Evolutionary conservation across 345 rosid species (phyloP), one percentile per base, ranked within the genome.

Genomic region (Hibiscus syriacus): DNA sequence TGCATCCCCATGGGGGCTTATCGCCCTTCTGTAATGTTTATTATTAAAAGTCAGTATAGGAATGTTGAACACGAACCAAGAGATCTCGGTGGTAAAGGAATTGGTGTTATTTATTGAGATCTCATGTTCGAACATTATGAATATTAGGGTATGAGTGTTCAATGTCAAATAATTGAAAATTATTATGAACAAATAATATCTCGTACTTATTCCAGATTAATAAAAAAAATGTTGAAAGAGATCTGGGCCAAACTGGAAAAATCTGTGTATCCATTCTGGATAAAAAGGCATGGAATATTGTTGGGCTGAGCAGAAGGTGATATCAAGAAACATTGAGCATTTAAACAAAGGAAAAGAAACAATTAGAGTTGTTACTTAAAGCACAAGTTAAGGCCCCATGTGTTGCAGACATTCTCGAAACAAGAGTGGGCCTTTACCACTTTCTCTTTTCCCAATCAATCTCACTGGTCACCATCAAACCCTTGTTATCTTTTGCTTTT

Each of bases 401-500:
- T 58, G 73, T 76, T 30, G 5, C 17, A 56, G 46, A 72, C 68
- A 77, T 77, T 77, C 74, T 68, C 58, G 71, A 64, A 14, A 19
- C 6, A 49, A 34, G 52, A n/a, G 9, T 48, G 70, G 73, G 17
- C 50, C 50, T 61, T 13, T 5, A 5, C 10, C n/a, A 60, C 20
- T 22, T 20, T 12, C 14, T 8, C 26, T 20, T 61, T 20, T 38
- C 4, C 17, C 19, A 1, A 38, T 38, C 11, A 12, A 49, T 17
- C 57, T 49, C 58, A 66, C 55, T 27, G 46, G 69, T 66, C 58
- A 27, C 58, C 56, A 27, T 66, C 68, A 27, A 49, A 45, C 29
- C 56, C 30, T 12, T 8, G 10, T 17, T 11, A 48, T 0, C 2
- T 19, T 60, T 36, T 60, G 65, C 23, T 17, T 49, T 49, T 1